Conservation (phyloP, 345 rosid species). For the Euphorbia tirucalli region DNA sequence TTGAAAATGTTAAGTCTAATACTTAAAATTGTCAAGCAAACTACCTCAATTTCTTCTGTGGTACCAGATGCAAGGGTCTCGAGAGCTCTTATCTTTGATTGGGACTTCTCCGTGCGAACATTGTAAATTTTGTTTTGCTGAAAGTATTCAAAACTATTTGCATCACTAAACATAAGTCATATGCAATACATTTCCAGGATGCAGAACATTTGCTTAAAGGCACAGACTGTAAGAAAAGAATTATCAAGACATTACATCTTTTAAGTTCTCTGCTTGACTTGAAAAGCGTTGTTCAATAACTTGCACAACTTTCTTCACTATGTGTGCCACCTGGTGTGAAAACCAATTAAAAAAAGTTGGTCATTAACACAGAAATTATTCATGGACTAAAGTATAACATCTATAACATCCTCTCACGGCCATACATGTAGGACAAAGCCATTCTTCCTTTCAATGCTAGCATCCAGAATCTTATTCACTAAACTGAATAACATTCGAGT, state of each 20-base stretch:
- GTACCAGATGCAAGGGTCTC: conserved; percentile 78
- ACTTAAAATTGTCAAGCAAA: conserved; percentile 10
- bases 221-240: conserved; percentile 8
- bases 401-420: conserved; percentile 19
- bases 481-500: conserved; percentile 64
- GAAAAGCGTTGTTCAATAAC: conserved; percentile 72
- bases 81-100: conserved; percentile 61
- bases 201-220: neutral
- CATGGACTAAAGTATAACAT: conserved; percentile 15
- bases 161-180: conserved; percentile 22
- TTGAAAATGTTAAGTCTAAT: conserved; percentile 19
- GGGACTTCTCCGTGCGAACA: conserved; percentile 72
- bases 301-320: conserved; percentile 59
- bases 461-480: conserved; percentile 65
- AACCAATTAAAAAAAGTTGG: neutral
- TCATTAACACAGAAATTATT: neutral
- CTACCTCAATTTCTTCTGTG: conserved; percentile 75
- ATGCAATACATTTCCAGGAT: conserved; percentile 13
- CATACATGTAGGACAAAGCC: conserved; percentile 73
- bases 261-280: conserved; percentile 61
- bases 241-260: conserved; percentile 50
- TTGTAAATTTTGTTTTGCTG: conserved; percentile 75
- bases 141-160: conserved; percentile 25
- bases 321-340: conserved; percentile 49
- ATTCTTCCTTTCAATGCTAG: conserved; percentile 58